These are phyloP conservation scores for Zizania latifolia DNA, from an alignment of 176 grass and related monocot species.

Conservation along the genomic window DNA sequence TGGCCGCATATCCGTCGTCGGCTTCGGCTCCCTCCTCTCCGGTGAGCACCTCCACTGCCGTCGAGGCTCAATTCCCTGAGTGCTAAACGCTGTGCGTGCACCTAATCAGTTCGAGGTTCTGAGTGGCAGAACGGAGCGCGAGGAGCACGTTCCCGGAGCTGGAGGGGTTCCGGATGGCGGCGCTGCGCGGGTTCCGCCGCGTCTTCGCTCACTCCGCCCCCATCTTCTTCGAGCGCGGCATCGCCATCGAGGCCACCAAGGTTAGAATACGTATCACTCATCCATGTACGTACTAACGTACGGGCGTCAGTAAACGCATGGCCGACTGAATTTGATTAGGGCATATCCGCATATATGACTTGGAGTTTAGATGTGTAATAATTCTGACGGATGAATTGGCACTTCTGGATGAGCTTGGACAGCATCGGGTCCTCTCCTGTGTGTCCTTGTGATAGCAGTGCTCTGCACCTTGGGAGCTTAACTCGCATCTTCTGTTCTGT, in stretches of 20 bases:
- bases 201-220: conserved; percentile 83
- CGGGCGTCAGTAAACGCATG: background rate
- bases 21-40: conserved; percentile 95
- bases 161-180: conserved; percentile 64
- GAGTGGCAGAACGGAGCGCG: conserved; percentile 58
- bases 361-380: too few relatives aligned
- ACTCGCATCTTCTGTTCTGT: too few relatives aligned
- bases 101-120: background rate
- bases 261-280: background rate
- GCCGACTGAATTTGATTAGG: too few relatives aligned
- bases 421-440: too few relatives aligned
- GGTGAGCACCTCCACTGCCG: conserved; percentile 22
- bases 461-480: too few relatives aligned
- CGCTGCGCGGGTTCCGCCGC: conserved; percentile 67
- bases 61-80: background rate
- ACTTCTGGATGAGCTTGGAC: too few relatives aligned
- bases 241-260: conserved; percentile 55
- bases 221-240: conserved; percentile 88
- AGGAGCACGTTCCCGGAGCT: conserved; percentile 95
- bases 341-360: too few relatives aligned
- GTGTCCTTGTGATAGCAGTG: too few relatives aligned
- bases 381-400: too few relatives aligned
- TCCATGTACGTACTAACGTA: too few relatives aligned
- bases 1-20: conserved; percentile 57
- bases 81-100: background rate